Base-by-base conservation (phyloP, 2,329 filamentous ascomycete species). In the Chrysosporium queenslandicum region DNA sequence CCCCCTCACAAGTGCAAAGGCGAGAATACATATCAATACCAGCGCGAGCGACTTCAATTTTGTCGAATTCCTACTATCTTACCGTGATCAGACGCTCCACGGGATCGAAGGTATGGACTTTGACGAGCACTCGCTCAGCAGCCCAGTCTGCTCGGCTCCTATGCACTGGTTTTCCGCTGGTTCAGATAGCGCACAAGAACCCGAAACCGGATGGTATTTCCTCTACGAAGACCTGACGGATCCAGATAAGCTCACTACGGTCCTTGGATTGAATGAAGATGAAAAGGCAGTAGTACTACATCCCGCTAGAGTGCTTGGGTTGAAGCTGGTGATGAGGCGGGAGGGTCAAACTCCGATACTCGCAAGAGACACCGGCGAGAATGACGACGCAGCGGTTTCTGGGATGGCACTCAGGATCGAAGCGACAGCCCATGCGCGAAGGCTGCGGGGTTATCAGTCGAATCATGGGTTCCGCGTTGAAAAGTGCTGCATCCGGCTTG, bases 131-230 rank as follows among this genome's bases (percentile, higher is more conserved):
- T 29, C 36, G 7, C 42, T 49, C 16, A 49, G 27, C 42, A 48
- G 50, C 9, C 47, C 54, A 14, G 29, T 54, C 29, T 56, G 54
- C 27, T 48, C 37, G 6, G 51, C 54, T 18, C 52, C 54, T 1
- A 23, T 27, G 2, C 9, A 46, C 7, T 56, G 54, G 54, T 56
- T 52, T 23, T 51, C 52, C 21, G 52, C 36, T 14, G 37, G 46
- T 16, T 52, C 46, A 43, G 46, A 49, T 36, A 30, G 11, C 4
- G 8, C 12, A 11, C 8, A 32, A 16, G 39, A 42, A 7, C 41
- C 52, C 27, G 40, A 39, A 34, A 46, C 39, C 3, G 53, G 55
- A 16, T 56, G 54, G 46, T 59, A 57, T 43, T 59, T 59, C 40
- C 53, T 56, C 56, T 59, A 56, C 52, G 58, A 53, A 34, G 52